These are phyloP conservation scores for Sphagnum magellanicum DNA, from an alignment of 228 moss, liverwort and hornwort genomes.

Conservation along the genomic window DNA sequence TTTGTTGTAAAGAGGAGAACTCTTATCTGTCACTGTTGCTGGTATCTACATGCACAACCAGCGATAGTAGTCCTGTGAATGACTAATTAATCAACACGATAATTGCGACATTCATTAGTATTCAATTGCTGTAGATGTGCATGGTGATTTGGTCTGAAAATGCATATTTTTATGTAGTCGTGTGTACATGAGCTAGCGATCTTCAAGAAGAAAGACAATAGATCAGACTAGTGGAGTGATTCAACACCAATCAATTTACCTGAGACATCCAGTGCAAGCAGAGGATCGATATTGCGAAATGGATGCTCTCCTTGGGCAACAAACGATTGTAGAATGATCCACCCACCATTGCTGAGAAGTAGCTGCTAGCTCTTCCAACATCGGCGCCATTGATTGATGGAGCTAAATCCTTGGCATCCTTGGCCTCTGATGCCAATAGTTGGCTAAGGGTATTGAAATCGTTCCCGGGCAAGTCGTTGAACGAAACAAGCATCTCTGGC, in stretches of 20 bases:
- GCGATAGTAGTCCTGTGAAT: too few species aligned
- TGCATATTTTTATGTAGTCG: too few species aligned
- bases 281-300: constrained; percentile 32
- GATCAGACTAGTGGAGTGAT: too few species aligned
- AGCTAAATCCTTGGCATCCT: too few species aligned
- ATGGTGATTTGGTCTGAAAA: too few species aligned
- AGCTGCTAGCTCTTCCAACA: neutral
- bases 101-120: too few species aligned
- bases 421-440: constrained; percentile 3
- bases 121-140: too few species aligned
- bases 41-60: constrained; percentile 13
- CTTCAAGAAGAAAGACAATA: too few species aligned
- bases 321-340: constrained; percentile 35
- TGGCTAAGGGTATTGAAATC: constrained; percentile 45
- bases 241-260: constrained; percentile 2
- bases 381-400: too few species aligned
- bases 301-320: constrained; percentile 27
- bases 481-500: constrained; percentile 35
- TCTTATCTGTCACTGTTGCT: constrained; percentile 17
- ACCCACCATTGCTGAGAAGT: constrained; percentile 33
- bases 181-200: too few species aligned
- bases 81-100: too few species aligned
- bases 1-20: constrained; percentile 27
- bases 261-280: constrained; percentile 48
- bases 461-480: constrained; percentile 37